Base-by-base conservation (phyloP, 306 rosid genomes). In the Vigna mungo region DNA sequence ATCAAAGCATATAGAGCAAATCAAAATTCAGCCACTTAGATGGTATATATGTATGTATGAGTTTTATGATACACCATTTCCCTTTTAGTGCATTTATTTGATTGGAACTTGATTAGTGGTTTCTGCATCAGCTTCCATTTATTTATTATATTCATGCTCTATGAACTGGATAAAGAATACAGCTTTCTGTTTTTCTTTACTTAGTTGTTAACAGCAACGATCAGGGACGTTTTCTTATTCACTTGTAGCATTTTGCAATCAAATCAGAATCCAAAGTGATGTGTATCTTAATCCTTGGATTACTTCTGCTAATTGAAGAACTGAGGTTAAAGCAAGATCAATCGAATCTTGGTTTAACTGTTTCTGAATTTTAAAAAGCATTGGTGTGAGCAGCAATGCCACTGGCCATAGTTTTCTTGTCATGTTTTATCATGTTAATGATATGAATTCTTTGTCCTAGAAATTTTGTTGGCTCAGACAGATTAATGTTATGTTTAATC, bases 101-200 rank as follows among this genome's bases (percentile, higher is more conserved):
- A 84, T 80, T 87, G 74, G 83, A 60, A 72, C 72, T 47, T 75
- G 59, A 44, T 21, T 53, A 72, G 90, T 85, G 93, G 69, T 14
- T 46, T 91, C 94, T 61, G 71, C 71, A 88, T 89, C 91, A 86
- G 81, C 80, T 39, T 80, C 96, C 94, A 89, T 68, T 86, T 55
- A 34, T 34, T 34, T 3, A 18, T n/a, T 15, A 32, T 15, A 32
- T 60, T 54, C 63, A 58, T 79, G 85, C 82, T 84, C 82, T 72
- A 55, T 76, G 85, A 74, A 83, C 76, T 71, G 78, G 79, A 81
- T 76, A 63, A 73, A 54, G 82, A 30, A 6, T 68, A 2, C 74
- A 73, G 78, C 75, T 81, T 76, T 70, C 7, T 55, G 55, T 27
- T 17, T 37, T 72, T 17, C 20, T 72, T 53, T 53, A 17, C 68